phyloP scores from a whole-genome alignment of 306 rosid genomes.

The Vicia sativa region DNA sequence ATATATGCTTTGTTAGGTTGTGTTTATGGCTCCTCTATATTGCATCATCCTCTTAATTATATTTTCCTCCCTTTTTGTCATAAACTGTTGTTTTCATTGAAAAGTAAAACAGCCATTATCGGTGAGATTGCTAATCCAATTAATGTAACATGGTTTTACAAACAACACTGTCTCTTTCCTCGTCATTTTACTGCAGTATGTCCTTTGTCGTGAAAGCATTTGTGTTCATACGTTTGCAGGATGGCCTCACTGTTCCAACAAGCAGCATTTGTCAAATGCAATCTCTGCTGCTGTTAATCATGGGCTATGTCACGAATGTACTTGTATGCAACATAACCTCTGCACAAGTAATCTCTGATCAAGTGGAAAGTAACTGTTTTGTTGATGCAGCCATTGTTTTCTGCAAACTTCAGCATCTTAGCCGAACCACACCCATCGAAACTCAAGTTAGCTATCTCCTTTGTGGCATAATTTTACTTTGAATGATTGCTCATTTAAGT shows the following conservation, averaged over 20 bases:
- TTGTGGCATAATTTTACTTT: constrained; percentile 34
- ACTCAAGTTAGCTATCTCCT: constrained; percentile 68
- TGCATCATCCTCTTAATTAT: constrained; percentile 11
- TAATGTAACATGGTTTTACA: constrained; percentile 28
- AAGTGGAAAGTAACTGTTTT: constrained; percentile 75
- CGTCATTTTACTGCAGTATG: constrained; percentile 26
- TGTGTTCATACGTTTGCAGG: constrained; percentile 59
- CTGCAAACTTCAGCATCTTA: constrained; percentile 96
- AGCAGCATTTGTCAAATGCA: constrained; percentile 75
- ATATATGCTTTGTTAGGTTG: constrained; percentile 29
- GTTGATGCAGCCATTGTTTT: constrained; percentile 79
- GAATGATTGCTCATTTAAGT: constrained; percentile 33
- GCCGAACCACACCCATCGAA: constrained; percentile 56
- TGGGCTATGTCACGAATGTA: constrained; percentile 67
- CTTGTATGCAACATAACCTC: constrained; percentile 62
- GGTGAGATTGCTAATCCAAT: constrained; percentile 15
- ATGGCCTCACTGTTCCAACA: constrained; percentile 47
- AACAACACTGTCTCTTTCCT: constrained; percentile 35
- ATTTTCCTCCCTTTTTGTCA: constrained; percentile 8
- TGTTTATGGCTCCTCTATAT: constrained; percentile 19
- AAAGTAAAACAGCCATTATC: constrained; percentile 24
- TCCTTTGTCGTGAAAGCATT: constrained; percentile 37
- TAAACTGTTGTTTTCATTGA: background rate
- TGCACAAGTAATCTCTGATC: constrained; percentile 53
- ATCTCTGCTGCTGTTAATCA: constrained; percentile 74